Conservation (phyloP, 2,329 filamentous ascomycete species). For the Ophiostoma triangulosporum region DNA sequence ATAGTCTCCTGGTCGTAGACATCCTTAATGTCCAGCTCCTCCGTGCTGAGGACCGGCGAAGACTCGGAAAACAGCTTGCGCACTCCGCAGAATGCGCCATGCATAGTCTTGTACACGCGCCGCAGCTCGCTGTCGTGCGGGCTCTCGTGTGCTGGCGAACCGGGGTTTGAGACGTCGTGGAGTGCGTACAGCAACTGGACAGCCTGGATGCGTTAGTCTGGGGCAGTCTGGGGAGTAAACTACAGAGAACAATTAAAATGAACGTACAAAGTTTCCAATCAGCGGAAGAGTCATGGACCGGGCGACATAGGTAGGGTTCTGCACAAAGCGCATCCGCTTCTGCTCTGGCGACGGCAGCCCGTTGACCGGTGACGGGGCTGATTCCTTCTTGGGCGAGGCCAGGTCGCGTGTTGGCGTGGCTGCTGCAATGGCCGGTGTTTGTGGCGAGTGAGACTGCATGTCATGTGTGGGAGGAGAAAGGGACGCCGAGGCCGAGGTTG, state of each 20-base stretch:
- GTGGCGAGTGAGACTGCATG: not conserved
- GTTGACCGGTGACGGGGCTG: slow-evolving; percentile 5
- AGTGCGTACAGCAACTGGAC: slow-evolving; percentile 25
- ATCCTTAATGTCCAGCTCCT: slow-evolving; percentile 26
- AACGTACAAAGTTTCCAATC: slow-evolving; percentile 21
- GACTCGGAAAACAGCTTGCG: slow-evolving; percentile 23
- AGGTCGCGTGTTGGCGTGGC: not conserved
- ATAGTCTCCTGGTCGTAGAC: slow-evolving; percentile 27
- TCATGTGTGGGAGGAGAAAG: not conserved
- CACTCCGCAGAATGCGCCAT: slow-evolving; percentile 20
- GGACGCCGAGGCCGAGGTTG: not conserved
- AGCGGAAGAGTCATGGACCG: slow-evolving; percentile 24
- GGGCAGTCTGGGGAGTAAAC: too few species aligned
- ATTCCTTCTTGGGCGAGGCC: not conserved
- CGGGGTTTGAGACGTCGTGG: slow-evolving; percentile 21
- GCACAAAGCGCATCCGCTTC: slow-evolving; percentile 23
- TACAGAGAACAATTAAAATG: not conserved
- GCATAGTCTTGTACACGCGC: slow-evolving; percentile 22
- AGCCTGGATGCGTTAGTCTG: slow-evolving; percentile 15
- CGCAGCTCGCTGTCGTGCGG: slow-evolving; percentile 20
- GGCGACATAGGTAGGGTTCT: slow-evolving; percentile 22
- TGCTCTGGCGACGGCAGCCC: slow-evolving; percentile 15
- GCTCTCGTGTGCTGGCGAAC: slow-evolving; percentile 18
- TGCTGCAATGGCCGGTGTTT: not conserved
- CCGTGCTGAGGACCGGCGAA: slow-evolving; percentile 20